These are phyloP conservation scores for Suhomyces ambrosiae DNA, from an alignment of 1,139 yeast genomes.

Conservation along the genomic window DNA sequence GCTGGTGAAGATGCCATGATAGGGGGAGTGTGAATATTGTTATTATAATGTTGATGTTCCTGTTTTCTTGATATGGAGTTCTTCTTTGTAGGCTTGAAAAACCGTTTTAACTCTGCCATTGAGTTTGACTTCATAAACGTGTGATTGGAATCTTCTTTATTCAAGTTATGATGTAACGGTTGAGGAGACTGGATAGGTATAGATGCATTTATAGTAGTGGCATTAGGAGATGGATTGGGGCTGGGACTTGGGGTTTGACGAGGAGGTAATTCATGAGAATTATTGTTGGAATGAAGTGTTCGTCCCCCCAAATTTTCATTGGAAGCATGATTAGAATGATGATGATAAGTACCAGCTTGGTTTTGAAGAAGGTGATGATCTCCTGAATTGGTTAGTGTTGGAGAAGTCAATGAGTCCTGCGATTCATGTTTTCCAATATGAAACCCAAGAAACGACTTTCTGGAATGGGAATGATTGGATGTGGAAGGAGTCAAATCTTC, in stretches of 20 bases:
- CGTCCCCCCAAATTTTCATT: slow-evolving; percentile 5
- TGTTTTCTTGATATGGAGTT: slow-evolving; percentile 25
- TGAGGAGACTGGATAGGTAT: slow-evolving; percentile 16
- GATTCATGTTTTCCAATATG: slow-evolving; percentile 45
- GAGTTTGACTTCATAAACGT: slow-evolving; percentile 38
- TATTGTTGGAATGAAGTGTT: slow-evolving; percentile 4
- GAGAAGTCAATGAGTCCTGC: slow-evolving; percentile 37
- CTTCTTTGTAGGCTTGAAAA: slow-evolving; percentile 45
- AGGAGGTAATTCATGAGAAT: slow-evolving; percentile 2
- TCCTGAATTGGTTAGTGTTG: slow-evolving; percentile 34
- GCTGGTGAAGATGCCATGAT: slow-evolving; percentile 18
- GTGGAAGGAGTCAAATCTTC: slow-evolving; percentile 37
- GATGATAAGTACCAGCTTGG: too few species aligned
- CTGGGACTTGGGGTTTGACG: slow-evolving; percentile 7
- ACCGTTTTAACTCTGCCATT: slow-evolving; percentile 45
- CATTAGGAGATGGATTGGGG: slow-evolving; percentile 4
- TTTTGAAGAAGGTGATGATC: slow-evolving; percentile 23
- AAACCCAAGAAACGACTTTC: slow-evolving; percentile 30
- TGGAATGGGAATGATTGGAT: slow-evolving; percentile 34
- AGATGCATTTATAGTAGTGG: slow-evolving; percentile 1
- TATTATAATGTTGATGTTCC: slow-evolving; percentile 24
- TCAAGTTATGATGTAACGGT: slow-evolving; percentile 15
- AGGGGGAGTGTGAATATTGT: slow-evolving; percentile 37
- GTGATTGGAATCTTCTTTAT: slow-evolving; percentile 33
- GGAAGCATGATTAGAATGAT: slow-evolving; percentile 6